Base-by-base conservation (phyloP, 108 stramenopile species). In the Poteriospumella lacustris region DNA sequence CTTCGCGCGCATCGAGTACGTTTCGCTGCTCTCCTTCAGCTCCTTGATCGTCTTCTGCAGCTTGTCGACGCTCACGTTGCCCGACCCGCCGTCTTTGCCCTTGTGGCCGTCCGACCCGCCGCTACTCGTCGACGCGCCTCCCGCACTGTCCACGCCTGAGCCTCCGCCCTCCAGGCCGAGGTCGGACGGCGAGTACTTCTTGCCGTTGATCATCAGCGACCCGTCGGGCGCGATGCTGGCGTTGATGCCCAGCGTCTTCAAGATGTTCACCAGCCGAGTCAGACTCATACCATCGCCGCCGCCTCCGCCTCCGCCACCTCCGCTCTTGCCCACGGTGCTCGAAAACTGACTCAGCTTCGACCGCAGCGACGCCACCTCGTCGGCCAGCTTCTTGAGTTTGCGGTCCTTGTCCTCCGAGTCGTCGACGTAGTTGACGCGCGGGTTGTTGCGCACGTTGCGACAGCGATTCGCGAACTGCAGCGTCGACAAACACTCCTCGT, bases 401-500 rank as follows among this genome's bases (percentile, higher is more conserved):
- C 70, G 43, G 5, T 73, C 70, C 42, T 73, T 73, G 42, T 73
- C 70, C 36, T 73, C 70, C 42, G 47, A 33, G 33, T 73, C 70
- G 28, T 56, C 70, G 42, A 73, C 33, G 58, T 84, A 82, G 73
- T 84, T 82, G 19, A 84, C 83, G 1, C 83, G 80, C 31, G 83
- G 83, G n/a, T 82, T 39, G 73, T 84, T 84, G 69, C 79, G 81
- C 64, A 84, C 83, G 79, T 81, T 82, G 28, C 81, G 64, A 29
- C 83, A 84, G 24, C 82, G 83, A 78, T 82, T 83, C n/a, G 97
- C 98, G 82, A 98, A 99, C 79, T 96, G 95, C 1, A 99, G 90
- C 42, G 98, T 96, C 69, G 91, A 94, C 44, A 94, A 84, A 41
- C 92, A 91, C 84, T 99, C 98, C n/a, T 98, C 95, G 60, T 88